A percentile compares a stretch with the other conserved stretches of the same genome.
phyloP scores from a whole-genome alignment of 2,329 filamentous ascomycete species.

The Diplodia seriata region DNA sequence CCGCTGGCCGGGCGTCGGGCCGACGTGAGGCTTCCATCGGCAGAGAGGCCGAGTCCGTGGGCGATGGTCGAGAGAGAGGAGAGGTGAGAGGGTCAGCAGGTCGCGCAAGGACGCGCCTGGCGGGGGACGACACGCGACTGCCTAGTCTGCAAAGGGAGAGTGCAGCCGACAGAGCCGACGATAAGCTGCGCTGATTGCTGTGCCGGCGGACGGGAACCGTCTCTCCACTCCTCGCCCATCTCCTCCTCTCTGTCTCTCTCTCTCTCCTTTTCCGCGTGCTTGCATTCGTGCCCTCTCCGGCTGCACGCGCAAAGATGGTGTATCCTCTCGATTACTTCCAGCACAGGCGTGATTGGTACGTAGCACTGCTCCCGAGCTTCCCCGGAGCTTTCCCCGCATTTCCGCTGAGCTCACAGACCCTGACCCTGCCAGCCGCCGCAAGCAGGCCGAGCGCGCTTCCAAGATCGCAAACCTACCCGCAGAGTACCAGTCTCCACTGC shows the following conservation, averaged over 20 bases:
- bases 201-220: background rate
- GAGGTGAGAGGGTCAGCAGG: no score
- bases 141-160: slow-evolving; percentile 9
- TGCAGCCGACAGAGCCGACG: slow-evolving; percentile 27
- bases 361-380: slow-evolving; percentile 33
- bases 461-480: slow-evolving; percentile 72
- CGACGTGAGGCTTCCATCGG: slow-evolving; percentile 17
- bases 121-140: background rate
- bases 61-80: background rate
- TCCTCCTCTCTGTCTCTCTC: background rate
- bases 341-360: slow-evolving; percentile 74
- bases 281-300: background rate
- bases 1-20: slow-evolving; percentile 13
- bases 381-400: slow-evolving; percentile 27
- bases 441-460: slow-evolving; percentile 75
- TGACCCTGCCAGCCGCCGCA: slow-evolving; percentile 66
- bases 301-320: slow-evolving; percentile 17
- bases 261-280: background rate
- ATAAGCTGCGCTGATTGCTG: slow-evolving; percentile 23
- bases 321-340: slow-evolving; percentile 64
- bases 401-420: slow-evolving; percentile 12
- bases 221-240: slow-evolving; percentile 1
- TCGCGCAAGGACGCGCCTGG: background rate
- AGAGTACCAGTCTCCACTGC: slow-evolving; percentile 71
- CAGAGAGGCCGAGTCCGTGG: background rate